A percentile compares a stretch with the other conserved stretches of the same genome.
These are phyloP conservation scores for Ammopiptanthus mongolicus DNA, from an alignment of 306 rosid species.

Conservation along the genomic window DNA sequence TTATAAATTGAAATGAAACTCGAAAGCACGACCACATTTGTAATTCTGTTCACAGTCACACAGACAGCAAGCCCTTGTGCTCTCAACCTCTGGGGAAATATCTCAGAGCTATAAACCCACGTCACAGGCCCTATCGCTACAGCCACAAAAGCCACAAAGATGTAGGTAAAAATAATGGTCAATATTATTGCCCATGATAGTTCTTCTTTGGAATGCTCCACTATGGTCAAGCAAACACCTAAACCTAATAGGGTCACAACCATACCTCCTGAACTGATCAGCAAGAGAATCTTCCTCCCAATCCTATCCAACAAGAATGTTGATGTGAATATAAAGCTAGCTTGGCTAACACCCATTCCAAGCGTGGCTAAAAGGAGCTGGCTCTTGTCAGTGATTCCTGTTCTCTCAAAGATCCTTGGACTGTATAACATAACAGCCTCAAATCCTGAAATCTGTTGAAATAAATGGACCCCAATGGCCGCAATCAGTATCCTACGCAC, in stretches of 20 bases:
- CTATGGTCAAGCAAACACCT: constrained; percentile 62
- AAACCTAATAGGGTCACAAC: constrained; percentile 28
- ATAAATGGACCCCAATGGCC: constrained; percentile 69
- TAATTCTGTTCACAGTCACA: constrained; percentile 54
- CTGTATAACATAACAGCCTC: constrained; percentile 76
- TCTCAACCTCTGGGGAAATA: constrained; percentile 67
- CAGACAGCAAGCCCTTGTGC: constrained; percentile 62
- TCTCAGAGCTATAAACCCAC: constrained; percentile 79
- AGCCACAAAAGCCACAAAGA: constrained; percentile 54
- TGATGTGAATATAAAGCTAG: constrained; percentile 38
- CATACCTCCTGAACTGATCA: constrained; percentile 55
- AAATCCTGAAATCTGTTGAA: constrained; percentile 74
- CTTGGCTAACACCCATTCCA: constrained; percentile 63
- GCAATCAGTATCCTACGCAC: constrained; percentile 68
- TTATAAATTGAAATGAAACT: constrained; percentile 52
- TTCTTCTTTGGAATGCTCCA: constrained; percentile 20
- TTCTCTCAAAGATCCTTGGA: constrained; percentile 73
- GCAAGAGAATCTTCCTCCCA: constrained; percentile 56
- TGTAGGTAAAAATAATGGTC: constrained; percentile 48
- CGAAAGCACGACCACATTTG: constrained; percentile 38
- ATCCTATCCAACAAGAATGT: constrained; percentile 50
- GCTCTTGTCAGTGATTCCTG: constrained; percentile 52
- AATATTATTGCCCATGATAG: constrained; percentile 52
- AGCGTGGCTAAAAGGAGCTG: constrained; percentile 64
- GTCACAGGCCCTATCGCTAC: constrained; percentile 77